phyloP scores from a whole-genome alignment of 176 grass and related monocot species.

The Dactylis glomerata region DNA sequence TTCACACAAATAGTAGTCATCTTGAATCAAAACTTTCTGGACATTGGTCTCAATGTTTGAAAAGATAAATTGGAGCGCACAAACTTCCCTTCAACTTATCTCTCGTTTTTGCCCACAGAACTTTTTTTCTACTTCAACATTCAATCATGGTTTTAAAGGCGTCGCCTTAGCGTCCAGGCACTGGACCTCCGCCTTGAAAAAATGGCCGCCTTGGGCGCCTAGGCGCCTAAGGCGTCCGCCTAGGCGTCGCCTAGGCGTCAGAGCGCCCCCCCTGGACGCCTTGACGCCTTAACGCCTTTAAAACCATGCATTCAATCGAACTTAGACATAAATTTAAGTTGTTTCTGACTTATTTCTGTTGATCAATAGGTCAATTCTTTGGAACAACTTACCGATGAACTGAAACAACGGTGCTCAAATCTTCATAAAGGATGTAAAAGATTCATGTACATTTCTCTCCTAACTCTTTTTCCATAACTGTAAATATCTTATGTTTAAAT shows the following conservation, averaged over 20 bases:
- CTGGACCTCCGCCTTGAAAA: too few relatives aligned
- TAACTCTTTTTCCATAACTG: not conserved
- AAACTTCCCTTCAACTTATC: not conserved
- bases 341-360: constrained; percentile 29
- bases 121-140: constrained; percentile 1
- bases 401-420: constrained; percentile 84
- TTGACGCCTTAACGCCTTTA: too few relatives aligned
- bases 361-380: constrained; percentile 69
- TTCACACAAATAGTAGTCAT: not conserved
- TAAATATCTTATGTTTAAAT: constrained; percentile 3
- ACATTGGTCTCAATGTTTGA: constrained; percentile 8
- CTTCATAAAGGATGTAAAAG: constrained; percentile 89
- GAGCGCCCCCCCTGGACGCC: too few relatives aligned
- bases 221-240: too few relatives aligned
- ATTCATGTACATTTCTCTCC: constrained; percentile 73
- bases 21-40: not conserved
- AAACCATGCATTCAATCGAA: not conserved
- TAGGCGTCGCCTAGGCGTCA: too few relatives aligned
- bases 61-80: not conserved
- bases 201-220: too few relatives aligned
- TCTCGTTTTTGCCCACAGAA: not conserved
- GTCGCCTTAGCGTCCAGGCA: too few relatives aligned
- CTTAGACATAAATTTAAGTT: constrained; percentile 20
- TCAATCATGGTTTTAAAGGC: too few relatives aligned
- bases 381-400: constrained; percentile 85